Percentiles rank a stretch among this genome's conserved stretches.
Evolutionary conservation across 2,329 filamentous ascomycete species (phyloP).

Genomic region (Fusarium guadeloupense): DNA sequence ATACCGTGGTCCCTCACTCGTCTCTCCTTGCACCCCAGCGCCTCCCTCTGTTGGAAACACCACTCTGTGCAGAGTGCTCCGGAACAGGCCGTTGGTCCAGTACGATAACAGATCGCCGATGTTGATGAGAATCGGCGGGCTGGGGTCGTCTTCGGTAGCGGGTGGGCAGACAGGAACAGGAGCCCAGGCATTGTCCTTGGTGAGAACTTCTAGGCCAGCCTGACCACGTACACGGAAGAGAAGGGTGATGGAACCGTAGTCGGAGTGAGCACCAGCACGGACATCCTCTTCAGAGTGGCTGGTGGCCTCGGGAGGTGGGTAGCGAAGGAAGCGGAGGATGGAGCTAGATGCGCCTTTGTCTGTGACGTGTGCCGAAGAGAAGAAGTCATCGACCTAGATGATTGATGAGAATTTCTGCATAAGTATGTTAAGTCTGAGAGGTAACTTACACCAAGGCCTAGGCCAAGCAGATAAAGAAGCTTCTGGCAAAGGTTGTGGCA

Average conservation of each 20-base stretch:
- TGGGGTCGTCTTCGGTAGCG: slow-evolving; percentile 65
- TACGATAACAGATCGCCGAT: slow-evolving; percentile 77
- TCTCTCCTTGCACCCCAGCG: slow-evolving; percentile 53
- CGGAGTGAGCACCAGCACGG: slow-evolving; percentile 89
- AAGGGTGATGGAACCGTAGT: slow-evolving; percentile 78
- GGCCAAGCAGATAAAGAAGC: slow-evolving; percentile 79
- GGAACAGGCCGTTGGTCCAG: slow-evolving; percentile 90
- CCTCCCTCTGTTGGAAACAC: slow-evolving; percentile 65
- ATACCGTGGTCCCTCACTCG: slow-evolving; percentile 63
- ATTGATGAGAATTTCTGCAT: slow-evolving; percentile 3
- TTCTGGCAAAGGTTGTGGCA: slow-evolving; percentile 79
- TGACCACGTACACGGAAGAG: slow-evolving; percentile 89
- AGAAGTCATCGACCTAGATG: slow-evolving; percentile 60
- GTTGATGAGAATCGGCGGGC: slow-evolving; percentile 83
- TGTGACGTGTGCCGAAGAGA: slow-evolving; percentile 61
- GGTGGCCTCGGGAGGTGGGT: slow-evolving; percentile 64
- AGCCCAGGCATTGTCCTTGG: slow-evolving; percentile 64
- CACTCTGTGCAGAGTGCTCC: slow-evolving; percentile 89
- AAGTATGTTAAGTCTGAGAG: not conserved
- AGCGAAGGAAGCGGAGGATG: slow-evolving; percentile 77
- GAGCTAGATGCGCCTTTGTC: slow-evolving; percentile 59
- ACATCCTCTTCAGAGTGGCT: slow-evolving; percentile 67
- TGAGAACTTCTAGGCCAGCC: slow-evolving; percentile 84
- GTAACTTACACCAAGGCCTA: slow-evolving; percentile 71
- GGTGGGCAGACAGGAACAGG: slow-evolving; percentile 73